Evolutionary conservation across 2,329 filamentous ascomycete species (phyloP), one percentile per base, ranked within the genome.

Genomic region (Monosporascus sp.): DNA sequence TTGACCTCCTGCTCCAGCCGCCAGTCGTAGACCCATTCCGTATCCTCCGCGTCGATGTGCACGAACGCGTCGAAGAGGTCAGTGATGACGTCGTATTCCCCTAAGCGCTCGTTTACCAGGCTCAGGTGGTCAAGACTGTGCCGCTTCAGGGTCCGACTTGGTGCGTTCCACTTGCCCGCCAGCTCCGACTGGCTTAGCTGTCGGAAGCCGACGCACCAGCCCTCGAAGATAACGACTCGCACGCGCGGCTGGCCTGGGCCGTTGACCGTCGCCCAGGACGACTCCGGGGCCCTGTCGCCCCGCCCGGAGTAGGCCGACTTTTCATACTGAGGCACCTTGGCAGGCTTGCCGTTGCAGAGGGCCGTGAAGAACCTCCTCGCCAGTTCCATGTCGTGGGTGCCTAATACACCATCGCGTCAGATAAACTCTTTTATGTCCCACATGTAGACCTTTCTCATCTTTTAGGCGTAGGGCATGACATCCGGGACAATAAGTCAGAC

Each of bases 161-260:
- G 72, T 50, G 74, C 71, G 68, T 78, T 80, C 65, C 76, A 74
- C 60, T 77, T 77, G 3, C 84, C 68, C 28, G 78, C 76, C 4
- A 82, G 68, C 5, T 79, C 75, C n/a, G 72, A 66, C 0, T 78
- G 69, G 31, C 73, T 62, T 14, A 92, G 70, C 0, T 87, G 70
- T 6, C 85, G 83, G 72, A 96, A 96, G 3, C 91, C 92, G 14
- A 96, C 84, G 68, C 88, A 94, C 92, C 91, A 96, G 18, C 92
- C 91, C 70, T 97, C 91, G 58, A 96, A 85, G 50, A 96, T 82
- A 22, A 96, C 79, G 7, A 93, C 82, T 24, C 80, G 70, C 24
- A 81, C 71, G n/a, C 70, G 74, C 2, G 65, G 68, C 51, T 80
- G 75, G 8, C 78, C 78, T 0, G 70, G 71, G 46, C 68, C 71